Base-by-base conservation (phyloP, 208 protist species). In the Porcisia deanei region DNA sequence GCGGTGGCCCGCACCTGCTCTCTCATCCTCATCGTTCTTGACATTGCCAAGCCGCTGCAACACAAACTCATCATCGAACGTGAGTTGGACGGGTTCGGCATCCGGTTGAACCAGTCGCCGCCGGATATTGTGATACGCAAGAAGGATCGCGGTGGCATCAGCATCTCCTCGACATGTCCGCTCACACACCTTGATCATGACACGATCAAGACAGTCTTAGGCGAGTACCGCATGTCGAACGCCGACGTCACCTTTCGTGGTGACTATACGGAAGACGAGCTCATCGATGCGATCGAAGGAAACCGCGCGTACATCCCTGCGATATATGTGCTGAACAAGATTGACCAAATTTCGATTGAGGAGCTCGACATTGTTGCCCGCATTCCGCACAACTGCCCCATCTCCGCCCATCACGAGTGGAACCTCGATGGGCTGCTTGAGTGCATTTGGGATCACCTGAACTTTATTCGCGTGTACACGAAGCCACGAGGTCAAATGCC, bases 301-400 rank as follows among this genome's bases (percentile, higher is more conserved):
- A 97, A 96, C 79, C 94, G 98, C 45, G 87, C 98, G 18, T 99
- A 99, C 90, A 97, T 99, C 58, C 98, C 98, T 0, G 92, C 84
- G 79, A 84, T 99, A 45, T 99, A 99, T 83, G 98, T 99, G 47
- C 85, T 99, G 45, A 99, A 99, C 93, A 99, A 99, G 86, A 99
- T 99, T 81, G 99, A 99, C 84, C 98, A 99, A 86, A 98, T 99
- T 73, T 97, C 91, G 39, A 98, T 99, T 60, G 98, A 99, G 85
- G 97, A 99, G 83, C 95, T 99, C 49, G 97, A 99, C 69, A 95
- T 99, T 71, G 91, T 99, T 63, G 83, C 97, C 67, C 92, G 95
- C 37, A 91, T 99, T 12, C 98, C 98, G 54, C 97, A 99, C 88
- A 99, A 98, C 88, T 98, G 98, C 80, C 98, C 98, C 54, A 99